Conservation (phyloP, 148 eudicot genomes). For the Rhododendron griersonianum region DNA sequence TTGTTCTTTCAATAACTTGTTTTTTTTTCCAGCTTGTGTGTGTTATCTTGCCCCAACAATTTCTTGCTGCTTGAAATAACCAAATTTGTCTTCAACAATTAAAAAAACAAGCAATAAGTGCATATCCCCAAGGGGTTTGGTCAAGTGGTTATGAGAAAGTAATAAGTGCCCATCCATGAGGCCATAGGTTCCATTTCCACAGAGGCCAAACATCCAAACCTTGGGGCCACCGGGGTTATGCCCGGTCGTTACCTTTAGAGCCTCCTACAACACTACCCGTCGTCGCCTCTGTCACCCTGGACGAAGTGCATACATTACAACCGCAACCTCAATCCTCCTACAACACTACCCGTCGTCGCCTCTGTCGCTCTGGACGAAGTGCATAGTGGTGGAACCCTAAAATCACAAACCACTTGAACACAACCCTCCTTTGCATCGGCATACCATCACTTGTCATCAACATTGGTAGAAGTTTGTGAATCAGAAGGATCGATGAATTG, state of each 20-base stretch:
- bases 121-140: no score
- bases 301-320: neutral
- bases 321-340: neutral
- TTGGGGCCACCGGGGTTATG: no score
- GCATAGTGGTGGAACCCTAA: neutral
- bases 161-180: no score
- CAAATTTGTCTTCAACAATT: neutral
- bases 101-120: no score
- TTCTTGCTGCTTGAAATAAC: neutral
- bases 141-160: no score
- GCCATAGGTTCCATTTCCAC: no score
- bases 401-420: neutral
- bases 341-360: neutral
- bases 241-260: no score
- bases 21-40: neutral
- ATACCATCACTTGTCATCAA: neutral
- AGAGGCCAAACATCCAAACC: no score
- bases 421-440: neutral
- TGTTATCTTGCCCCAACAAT: neutral
- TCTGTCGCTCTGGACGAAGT: neutral
- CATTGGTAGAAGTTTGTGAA: constrained; percentile 3
- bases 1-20: no score
- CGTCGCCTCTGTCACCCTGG: no score
- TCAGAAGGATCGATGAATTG: constrained; percentile 46
- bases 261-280: neutral